These are phyloP conservation scores for Aspergillus novoparasiticus DNA, from an alignment of 2,329 filamentous ascomycete species.

Conservation along the genomic window DNA sequence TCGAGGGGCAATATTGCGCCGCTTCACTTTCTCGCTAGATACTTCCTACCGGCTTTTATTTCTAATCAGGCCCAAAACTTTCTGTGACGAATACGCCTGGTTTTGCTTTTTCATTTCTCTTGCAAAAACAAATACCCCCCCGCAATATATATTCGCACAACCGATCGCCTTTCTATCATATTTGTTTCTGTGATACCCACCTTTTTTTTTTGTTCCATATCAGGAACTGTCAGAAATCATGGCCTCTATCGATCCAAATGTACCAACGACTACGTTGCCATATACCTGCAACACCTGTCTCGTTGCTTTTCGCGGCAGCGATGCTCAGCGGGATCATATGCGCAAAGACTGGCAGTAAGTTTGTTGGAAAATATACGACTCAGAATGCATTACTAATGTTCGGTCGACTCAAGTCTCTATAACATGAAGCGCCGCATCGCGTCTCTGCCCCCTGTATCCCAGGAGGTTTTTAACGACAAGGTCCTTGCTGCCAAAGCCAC, in stretches of 20 bases:
- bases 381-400: slow-evolving; percentile 10
- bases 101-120: neutral
- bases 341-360: slow-evolving; percentile 97
- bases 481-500: slow-evolving; percentile 87
- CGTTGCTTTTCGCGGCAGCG: slow-evolving; percentile 91
- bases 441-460: slow-evolving; percentile 83
- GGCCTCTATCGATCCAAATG: slow-evolving; percentile 9
- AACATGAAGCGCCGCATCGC: slow-evolving; percentile 95
- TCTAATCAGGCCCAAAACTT: neutral
- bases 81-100: neutral
- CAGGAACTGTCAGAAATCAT: neutral
- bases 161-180: neutral
- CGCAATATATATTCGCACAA: slow-evolving; percentile 2
- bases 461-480: slow-evolving; percentile 93
- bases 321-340: slow-evolving; percentile 94
- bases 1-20: slow-evolving; percentile 9
- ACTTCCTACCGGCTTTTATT: neutral
- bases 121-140: neutral
- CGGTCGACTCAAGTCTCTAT: slow-evolving; percentile 66
- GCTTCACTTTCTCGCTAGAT: neutral
- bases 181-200: slow-evolving; percentile 7
- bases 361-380: slow-evolving; percentile 2
- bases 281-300: slow-evolving; percentile 99
- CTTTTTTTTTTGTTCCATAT: neutral
- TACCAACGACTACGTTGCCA: slow-evolving; percentile 59